Conservation (phyloP, 108 stramenopile species). For the Stephanodiscus minutulus region DNA sequence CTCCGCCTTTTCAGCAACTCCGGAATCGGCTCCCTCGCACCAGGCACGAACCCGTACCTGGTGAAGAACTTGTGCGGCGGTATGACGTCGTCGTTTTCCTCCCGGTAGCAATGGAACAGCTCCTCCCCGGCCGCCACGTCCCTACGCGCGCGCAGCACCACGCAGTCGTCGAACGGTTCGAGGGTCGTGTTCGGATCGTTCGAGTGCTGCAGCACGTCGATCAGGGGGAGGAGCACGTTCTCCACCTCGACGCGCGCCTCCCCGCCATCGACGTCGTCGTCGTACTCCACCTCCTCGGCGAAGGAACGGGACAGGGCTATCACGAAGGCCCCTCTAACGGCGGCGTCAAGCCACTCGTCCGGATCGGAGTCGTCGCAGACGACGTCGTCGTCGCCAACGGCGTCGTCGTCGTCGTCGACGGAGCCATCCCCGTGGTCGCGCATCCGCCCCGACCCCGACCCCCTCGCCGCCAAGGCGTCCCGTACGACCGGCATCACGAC, state of each 20-base stretch:
- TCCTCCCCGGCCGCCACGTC: conserved; percentile 59
- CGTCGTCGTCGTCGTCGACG: conserved; percentile 20
- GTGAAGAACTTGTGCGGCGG: conserved; percentile 79
- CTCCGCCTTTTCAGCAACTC: conserved; percentile 64
- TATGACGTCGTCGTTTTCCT: conserved; percentile 74
- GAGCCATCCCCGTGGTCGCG: too few species aligned
- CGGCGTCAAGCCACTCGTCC: conserved; percentile 49
- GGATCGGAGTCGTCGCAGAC: not conserved
- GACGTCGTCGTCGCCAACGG: not conserved
- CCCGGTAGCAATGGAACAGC: conserved; percentile 72
- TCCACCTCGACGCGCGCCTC: conserved; percentile 39
- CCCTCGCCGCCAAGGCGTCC: conserved; percentile 23
- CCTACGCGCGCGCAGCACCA: conserved; percentile 63
- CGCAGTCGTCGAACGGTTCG: conserved; percentile 54
- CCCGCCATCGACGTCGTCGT: conserved; percentile 28
- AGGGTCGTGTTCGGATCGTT: conserved; percentile 66
- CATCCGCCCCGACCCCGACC: conserved; percentile 17
- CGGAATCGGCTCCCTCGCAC: conserved; percentile 58
- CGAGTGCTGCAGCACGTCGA: conserved; percentile 78
- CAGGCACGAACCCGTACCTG: conserved; percentile 80
- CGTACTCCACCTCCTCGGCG: conserved; percentile 58
- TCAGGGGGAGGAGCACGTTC: conserved; percentile 59
- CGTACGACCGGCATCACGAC: conserved; percentile 54
- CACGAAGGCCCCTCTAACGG: conserved; percentile 74
- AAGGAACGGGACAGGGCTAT: conserved; percentile 71